A percentile compares a stretch with the other conserved stretches of the same genome.
Evolutionary conservation across 2,329 filamentous ascomycete species (phyloP).

Genomic region (Gaeumannomyces tritici): DNA sequence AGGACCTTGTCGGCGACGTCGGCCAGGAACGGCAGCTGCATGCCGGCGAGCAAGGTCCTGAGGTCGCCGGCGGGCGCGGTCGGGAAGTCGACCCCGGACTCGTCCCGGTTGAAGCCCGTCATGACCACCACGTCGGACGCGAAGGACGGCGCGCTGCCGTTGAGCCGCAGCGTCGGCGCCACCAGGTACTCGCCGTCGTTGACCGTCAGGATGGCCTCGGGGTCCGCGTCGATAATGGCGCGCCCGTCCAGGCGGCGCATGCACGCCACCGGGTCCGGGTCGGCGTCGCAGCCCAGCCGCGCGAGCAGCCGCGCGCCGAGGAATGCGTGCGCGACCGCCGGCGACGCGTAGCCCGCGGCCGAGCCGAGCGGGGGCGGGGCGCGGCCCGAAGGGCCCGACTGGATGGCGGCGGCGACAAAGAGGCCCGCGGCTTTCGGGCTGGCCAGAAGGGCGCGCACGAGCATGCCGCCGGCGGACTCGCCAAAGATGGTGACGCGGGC

Average conservation of each 20-base stretch:
- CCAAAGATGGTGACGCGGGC: slow-evolving; percentile 24
- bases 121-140: slow-evolving; percentile 20
- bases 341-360: slow-evolving; percentile 12
- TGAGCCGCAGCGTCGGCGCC: slow-evolving; percentile 16
- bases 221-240: neutral
- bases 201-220: slow-evolving; percentile 8
- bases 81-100: slow-evolving; percentile 11
- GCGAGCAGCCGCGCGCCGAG: slow-evolving; percentile 14
- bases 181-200: slow-evolving; percentile 20
- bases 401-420: slow-evolving; percentile 19
- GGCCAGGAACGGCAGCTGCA: neutral
- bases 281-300: slow-evolving; percentile 14
- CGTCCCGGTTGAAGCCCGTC: slow-evolving; percentile 25
- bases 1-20: neutral
- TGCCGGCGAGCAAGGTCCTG: too few species aligned
- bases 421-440: slow-evolving; percentile 17
- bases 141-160: slow-evolving; percentile 11
- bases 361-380: slow-evolving; percentile 9
- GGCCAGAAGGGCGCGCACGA: slow-evolving; percentile 15
- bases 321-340: slow-evolving; percentile 12
- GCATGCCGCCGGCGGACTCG: slow-evolving; percentile 19
- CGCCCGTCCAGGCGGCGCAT: slow-evolving; percentile 7
- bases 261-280: slow-evolving; percentile 14
- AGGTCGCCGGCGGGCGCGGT: neutral
- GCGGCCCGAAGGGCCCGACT: slow-evolving; percentile 17